These are phyloP conservation scores for Cladophialophora psammophila DNA, from an alignment of 2,329 filamentous ascomycete genomes.

Conservation along the genomic window DNA sequence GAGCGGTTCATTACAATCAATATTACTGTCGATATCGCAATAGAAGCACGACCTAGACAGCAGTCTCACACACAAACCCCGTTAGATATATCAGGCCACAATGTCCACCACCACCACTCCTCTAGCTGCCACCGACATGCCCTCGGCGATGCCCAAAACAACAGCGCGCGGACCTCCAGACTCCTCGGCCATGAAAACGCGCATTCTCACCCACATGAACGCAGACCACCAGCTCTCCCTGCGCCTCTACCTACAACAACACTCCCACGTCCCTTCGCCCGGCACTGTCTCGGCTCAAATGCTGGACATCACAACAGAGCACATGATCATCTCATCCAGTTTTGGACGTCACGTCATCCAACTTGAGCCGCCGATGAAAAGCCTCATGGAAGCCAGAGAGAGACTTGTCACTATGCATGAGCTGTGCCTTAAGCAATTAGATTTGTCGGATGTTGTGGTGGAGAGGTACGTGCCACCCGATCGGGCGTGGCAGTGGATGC, in stretches of 20 bases:
- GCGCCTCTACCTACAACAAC: slow-evolving; percentile 78
- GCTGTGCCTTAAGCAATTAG: slow-evolving; percentile 66
- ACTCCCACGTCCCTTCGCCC: slow-evolving; percentile 63
- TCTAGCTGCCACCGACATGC: neutral
- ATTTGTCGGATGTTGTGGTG: slow-evolving; percentile 64
- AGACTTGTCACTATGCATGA: slow-evolving; percentile 77
- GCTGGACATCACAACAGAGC: slow-evolving; percentile 68
- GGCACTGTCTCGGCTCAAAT: slow-evolving; percentile 60
- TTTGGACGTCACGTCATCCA: slow-evolving; percentile 61
- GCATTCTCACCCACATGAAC: slow-evolving; percentile 87
- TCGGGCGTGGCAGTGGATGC: slow-evolving; percentile 28
- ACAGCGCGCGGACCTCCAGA: slow-evolving; percentile 26
- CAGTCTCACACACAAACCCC: neutral
- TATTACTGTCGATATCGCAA: neutral
- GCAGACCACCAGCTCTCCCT: slow-evolving; percentile 78
- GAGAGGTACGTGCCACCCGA: slow-evolving; percentile 59
- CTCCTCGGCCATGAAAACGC: slow-evolving; percentile 44
- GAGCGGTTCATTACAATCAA: neutral
- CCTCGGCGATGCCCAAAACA: neutral
- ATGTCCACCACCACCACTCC: slow-evolving; percentile 6
- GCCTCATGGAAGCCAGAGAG: slow-evolving; percentile 70
- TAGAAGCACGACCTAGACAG: neutral
- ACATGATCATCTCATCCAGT: slow-evolving; percentile 68
- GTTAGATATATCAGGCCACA: neutral
- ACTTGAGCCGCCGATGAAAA: slow-evolving; percentile 74